Base-by-base conservation (phyloP, 2,329 filamentous ascomycete genomes). In the Exophiala sideris region DNA sequence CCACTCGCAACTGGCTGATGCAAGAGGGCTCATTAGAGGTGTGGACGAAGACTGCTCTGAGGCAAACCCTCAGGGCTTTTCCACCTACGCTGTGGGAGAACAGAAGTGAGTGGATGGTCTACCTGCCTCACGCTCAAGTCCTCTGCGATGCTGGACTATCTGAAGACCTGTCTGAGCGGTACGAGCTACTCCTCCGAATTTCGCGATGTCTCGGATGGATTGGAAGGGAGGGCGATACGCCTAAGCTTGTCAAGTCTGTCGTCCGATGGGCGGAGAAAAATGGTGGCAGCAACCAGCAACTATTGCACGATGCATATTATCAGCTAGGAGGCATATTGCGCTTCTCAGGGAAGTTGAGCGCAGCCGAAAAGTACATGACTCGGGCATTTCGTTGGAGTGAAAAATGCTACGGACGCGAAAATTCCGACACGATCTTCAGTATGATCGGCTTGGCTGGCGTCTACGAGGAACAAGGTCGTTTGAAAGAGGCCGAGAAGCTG, bases 1-100 rank as follows among this genome's bases (percentile, higher is more conserved):
- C 68, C 7, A 70, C 59, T 14, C 61, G 65, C 20, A 65, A 62
- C 29, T 73, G 69, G 70, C 47, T 72, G 12, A 59, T 48, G 50
- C 45, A 58, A 33, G 33, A 66, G 11, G 38, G 54, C 4, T 20
- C 48, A 12, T 60, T 62, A 49, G 20, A 9, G 12, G 8, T 16
- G 57, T 49, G 16, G 21, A 48, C 9, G 18, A 18, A 34, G 20
- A 63, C 40, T 38, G 52, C 60, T 29, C 36, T 62, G 18, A 39
- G 34, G 20, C 54, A 54, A 45, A 54, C 69, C 14, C 39, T 49
- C 2, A 39, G 64, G 39, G 40, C 66, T n/a, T 61, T 67, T 32
- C 61, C 54, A 12, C 9, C 20, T 34, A 12, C 4, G 57, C 33
- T 45, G 12, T 34, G 58, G 45, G 39, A 46, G 1, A 67, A 56